Conservation (phyloP, 441 rosid genomes). For the Cnidoscolus chayamansa region DNA sequence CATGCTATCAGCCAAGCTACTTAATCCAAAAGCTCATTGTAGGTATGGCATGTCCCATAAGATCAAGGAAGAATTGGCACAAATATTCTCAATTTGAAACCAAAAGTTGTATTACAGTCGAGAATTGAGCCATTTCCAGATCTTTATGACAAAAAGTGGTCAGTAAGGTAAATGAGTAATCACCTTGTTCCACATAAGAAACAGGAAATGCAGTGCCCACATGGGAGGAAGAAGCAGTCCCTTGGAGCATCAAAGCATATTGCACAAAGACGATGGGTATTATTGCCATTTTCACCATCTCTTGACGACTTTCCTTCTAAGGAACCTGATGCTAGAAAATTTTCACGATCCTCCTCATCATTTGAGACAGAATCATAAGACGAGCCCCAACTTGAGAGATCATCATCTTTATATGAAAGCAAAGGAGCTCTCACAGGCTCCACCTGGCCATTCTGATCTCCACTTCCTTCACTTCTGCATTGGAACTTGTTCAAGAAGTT, state of each 20-base stretch:
- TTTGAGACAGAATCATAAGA: conserved; percentile 77
- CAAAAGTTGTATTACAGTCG: neutral
- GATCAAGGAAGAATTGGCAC: neutral
- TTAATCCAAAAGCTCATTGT: neutral
- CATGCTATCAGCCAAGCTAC: neutral
- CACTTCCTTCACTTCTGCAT: conserved; percentile 35
- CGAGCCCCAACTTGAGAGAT: conserved; percentile 92
- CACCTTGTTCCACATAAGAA: conserved; percentile 91
- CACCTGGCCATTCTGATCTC: conserved; percentile 32
- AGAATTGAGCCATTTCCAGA: neutral
- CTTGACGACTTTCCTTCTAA: conserved; percentile 39
- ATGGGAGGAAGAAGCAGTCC: conserved; percentile 97
- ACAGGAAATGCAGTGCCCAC: conserved; percentile 94
- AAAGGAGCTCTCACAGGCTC: conserved; percentile 66
- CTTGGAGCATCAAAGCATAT: conserved; percentile 98
- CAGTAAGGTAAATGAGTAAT: conserved; percentile 5
- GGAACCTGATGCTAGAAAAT: conserved; percentile 36
- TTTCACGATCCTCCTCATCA: conserved; percentile 69
- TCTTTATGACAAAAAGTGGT: neutral
- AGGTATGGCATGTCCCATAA: neutral
- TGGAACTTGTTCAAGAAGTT: conserved; percentile 59
- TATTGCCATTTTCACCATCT: conserved; percentile 61
- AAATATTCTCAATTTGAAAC: neutral
- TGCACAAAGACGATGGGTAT: conserved; percentile 82
- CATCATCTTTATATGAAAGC: conserved; percentile 75